Evolutionary conservation across 2,329 filamentous ascomycete genomes (phyloP), one percentile per base, ranked within the genome.

Genomic region (Cladophialophora exuberans): DNA sequence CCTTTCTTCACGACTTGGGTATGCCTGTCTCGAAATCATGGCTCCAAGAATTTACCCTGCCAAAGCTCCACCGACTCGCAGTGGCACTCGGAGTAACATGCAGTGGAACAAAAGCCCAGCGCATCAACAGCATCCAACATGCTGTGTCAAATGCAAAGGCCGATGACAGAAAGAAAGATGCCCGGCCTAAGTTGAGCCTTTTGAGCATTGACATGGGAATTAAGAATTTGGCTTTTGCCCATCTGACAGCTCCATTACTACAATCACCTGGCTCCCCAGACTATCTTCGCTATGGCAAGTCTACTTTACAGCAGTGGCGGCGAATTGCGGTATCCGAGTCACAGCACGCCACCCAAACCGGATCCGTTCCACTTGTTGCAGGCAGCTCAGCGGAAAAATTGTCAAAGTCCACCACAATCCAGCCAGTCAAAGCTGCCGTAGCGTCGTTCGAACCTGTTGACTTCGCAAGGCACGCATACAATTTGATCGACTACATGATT

Each of bases 201-300:
- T 70, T 94, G 28, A 92, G 88, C 67, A 87, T 95, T 59, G 90
- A 95, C 69, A 87, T 94, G 83, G 90, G 90, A 3, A 88, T 95
- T 62, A 84, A 83, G 38, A 95, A 95, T 68, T 76, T 95, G 3
- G 89, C 89, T 1, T 90, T 84, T 67, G 88, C 87, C 61, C 78
- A 89, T 57, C 70, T 89, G 26, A 65, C 52, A 2, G 59, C 56
- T 2, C 35, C 56, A 7, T 17, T 15, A 11, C 18, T 17, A 23
- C 11, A 23, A 13, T 39, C 17, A 6, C n/a, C 38, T 13, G 15
- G 20, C 25, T 44, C 22, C 11, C 35, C 20, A 4, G 11, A n/a
- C 13, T 26, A 48, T 33, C 9, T 49, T 22, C 72, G 15, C 66
- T 80, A 48, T 56, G 60, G 42, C 54, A 30, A 54, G 57, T 22